Base-by-base conservation (phyloP, 1,284 basidiomycete genomes). In the Grifola frondosa region DNA sequence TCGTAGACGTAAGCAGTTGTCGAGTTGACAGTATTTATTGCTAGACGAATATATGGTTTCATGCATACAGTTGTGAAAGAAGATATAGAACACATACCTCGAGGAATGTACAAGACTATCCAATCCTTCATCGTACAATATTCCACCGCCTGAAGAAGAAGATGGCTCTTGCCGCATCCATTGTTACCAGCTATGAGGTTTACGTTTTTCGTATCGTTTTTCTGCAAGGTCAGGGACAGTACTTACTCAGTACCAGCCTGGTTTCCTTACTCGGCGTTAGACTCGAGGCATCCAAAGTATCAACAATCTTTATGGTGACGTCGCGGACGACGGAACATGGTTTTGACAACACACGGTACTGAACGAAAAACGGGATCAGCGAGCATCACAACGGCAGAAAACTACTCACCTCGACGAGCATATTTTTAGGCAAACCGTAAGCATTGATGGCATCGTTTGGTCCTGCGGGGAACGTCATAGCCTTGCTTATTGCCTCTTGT, bases 61-160 rank as follows among this genome's bases (percentile, higher is more conserved):
- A 48, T 22, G 16, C 30, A 21, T 30, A 16, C 34, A 36, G 26
- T 12, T 19, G 26, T 20, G 24, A 42, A 32, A 23, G 37, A 19
- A 39, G 6, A 28, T 26, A 4, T 32, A 28, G 5, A 37, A 37
- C 11, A 50, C 73, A 26, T 31, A 89, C 88, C 80, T 66, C 84
- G 73, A 3, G 94, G 92, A n/a, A 93, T 77, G 63, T 96, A 97
- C 32, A 97, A 66, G 20, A 95, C 90, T 28, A 96, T 74, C 88
- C 90, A 97, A 12, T 79, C 78, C 21, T 80, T 77, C 11, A 79
- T 71, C 17, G 80, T 59, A 12, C 84, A 85, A 50, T 93, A 86
- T 23, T 88, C 75, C 0, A 91, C 81, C 0, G 84, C 75, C 62
- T 98, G 95, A 3, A 96, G 67, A 17, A 97, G 69, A 16, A 92